A percentile compares a stretch with the other conserved stretches of the same genome.
These are phyloP conservation scores for Pyricularia sp. DNA, from an alignment of 2,329 filamentous ascomycete species.

Conservation along the genomic window DNA sequence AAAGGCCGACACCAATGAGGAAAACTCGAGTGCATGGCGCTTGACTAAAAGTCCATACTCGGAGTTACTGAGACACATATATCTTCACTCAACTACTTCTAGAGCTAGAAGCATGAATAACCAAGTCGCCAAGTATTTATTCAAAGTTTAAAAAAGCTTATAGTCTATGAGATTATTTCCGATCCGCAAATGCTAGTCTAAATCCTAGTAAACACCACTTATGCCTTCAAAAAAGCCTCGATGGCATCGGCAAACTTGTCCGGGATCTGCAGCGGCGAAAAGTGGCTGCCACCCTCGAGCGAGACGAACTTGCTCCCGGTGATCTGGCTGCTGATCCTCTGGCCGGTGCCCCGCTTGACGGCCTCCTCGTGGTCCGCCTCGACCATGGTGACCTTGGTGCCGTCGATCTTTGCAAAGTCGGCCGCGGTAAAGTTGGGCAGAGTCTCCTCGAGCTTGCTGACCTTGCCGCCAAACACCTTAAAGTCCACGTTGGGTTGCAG, in stretches of 20 bases:
- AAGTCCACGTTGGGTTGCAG: conserved; percentile 27
- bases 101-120: too few species aligned
- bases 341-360: conserved; percentile 25
- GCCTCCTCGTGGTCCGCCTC: conserved; percentile 26
- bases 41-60: too few species aligned
- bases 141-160: too few species aligned
- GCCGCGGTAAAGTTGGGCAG: conserved; percentile 20
- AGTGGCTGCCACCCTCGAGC: conserved; percentile 29
- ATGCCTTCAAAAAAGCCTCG: conserved; percentile 16
- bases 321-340: conserved; percentile 24
- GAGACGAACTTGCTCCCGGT: conserved; percentile 25
- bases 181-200: too few species aligned
- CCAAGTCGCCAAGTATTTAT: too few species aligned
- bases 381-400: conserved; percentile 17
- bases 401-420: conserved; percentile 15
- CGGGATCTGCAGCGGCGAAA: conserved; percentile 31
- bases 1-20: too few species aligned
- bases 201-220: background rate
- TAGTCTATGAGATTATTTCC: too few species aligned
- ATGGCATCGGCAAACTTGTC: conserved; percentile 22
- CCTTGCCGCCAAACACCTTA: conserved; percentile 21
- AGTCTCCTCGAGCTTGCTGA: conserved; percentile 17
- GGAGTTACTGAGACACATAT: too few species aligned
- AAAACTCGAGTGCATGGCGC: too few species aligned
- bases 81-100: too few species aligned